These are phyloP conservation scores for Xylariaceae sp. DNA, from an alignment of 2,329 filamentous ascomycete genomes.

Conservation along the genomic window DNA sequence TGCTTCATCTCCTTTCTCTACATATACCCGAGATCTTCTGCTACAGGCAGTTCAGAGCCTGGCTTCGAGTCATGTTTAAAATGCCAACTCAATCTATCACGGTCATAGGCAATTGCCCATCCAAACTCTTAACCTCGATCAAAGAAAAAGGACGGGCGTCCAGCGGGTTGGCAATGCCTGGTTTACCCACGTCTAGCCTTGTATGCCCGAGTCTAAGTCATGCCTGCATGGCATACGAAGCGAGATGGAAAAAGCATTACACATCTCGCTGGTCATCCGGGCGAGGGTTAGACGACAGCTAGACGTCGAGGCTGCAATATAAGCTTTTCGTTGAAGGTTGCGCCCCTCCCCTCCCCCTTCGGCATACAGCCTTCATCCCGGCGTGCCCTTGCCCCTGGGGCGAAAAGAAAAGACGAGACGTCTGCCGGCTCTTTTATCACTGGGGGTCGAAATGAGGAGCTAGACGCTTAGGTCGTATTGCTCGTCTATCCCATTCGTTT, in stretches of 20 bases:
- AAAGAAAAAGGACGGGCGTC: neutral
- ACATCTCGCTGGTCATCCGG: slow-evolving; percentile 5
- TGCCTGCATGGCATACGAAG: slow-evolving; percentile 2
- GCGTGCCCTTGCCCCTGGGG: slow-evolving; percentile 20
- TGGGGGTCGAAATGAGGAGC: slow-evolving; percentile 4
- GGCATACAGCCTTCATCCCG: slow-evolving; percentile 14
- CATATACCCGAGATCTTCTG: neutral
- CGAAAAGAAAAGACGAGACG: slow-evolving; percentile 16
- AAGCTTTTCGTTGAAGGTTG: slow-evolving; percentile 19
- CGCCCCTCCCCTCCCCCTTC: slow-evolving; percentile 1
- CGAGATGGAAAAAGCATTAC: neutral
- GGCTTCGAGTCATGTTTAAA: neutral
- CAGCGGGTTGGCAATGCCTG: neutral
- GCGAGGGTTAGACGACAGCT: neutral
- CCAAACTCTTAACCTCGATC: neutral
- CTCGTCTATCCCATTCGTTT: slow-evolving; percentile 16
- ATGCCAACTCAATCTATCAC: neutral
- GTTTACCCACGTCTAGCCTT: neutral
- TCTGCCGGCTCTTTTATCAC: slow-evolving; percentile 17
- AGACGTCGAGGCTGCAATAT: slow-evolving; percentile 13
- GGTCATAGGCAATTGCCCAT: neutral
- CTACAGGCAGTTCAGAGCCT: neutral
- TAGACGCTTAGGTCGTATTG: neutral
- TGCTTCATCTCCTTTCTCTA: neutral
- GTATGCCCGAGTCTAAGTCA: neutral